phyloP scores from a whole-genome alignment of 148 eudicot genomes.

The Selenicereus undatus region DNA sequence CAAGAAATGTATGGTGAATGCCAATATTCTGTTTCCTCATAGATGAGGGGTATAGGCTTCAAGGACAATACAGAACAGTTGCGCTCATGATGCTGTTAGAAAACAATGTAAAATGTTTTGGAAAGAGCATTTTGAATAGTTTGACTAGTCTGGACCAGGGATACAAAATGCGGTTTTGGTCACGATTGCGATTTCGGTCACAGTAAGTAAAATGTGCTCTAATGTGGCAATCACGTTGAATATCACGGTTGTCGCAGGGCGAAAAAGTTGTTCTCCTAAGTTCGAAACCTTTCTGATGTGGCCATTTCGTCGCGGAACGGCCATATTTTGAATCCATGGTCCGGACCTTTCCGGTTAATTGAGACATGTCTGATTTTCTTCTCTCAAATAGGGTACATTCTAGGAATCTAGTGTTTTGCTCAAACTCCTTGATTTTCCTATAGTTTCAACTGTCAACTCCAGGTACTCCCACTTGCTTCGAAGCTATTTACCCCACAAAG shows the following conservation, averaged over 20 bases:
- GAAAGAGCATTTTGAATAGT: background rate
- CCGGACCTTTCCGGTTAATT: background rate
- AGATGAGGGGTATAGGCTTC: background rate
- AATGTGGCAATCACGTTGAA: too few species aligned
- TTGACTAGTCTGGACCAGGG: background rate
- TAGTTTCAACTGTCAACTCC: background rate
- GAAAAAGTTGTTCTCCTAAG: too few species aligned
- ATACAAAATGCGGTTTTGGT: too few species aligned
- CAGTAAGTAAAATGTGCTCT: too few species aligned
- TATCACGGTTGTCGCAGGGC: too few species aligned
- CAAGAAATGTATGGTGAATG: background rate
- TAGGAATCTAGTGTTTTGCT: background rate
- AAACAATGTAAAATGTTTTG: background rate
- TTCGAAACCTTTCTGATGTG: too few species aligned
- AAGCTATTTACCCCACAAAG: conserved; percentile 63
- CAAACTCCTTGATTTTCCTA: conserved; percentile 4
- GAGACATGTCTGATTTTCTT: background rate
- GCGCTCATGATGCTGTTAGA: conserved; percentile 2
- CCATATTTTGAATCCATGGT: too few species aligned
- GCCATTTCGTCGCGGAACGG: too few species aligned
- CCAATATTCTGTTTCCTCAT: background rate
- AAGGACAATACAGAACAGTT: background rate
- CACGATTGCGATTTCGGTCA: too few species aligned
- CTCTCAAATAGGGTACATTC: background rate
- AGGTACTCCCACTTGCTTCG: conserved; percentile 90